Percentiles rank a stretch among this genome's conserved stretches.
phyloP scores from a whole-genome alignment of 1,284 basidiomycete genomes.

The Tilletia indica region DNA sequence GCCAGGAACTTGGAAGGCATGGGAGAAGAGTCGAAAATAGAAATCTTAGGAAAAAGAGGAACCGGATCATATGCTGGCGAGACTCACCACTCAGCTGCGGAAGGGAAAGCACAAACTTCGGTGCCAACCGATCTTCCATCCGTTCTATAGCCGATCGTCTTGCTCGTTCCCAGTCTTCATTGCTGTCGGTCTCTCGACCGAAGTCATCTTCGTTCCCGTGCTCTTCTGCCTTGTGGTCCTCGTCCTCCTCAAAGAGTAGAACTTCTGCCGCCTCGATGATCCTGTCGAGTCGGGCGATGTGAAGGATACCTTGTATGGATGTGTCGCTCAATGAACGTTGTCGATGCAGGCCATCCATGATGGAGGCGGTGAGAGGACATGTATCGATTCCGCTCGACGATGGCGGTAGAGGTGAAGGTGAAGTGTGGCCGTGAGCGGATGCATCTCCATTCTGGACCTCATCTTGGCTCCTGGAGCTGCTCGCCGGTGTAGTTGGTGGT shows the following conservation, averaged over 20 bases:
- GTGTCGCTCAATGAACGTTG: not conserved
- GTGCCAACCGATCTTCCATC: not conserved
- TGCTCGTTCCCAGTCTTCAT: no score
- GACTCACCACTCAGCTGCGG: not conserved
- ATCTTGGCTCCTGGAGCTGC: no score
- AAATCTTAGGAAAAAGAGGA: no score
- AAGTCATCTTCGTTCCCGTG: not conserved
- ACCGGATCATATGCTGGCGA: no score
- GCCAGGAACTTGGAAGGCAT: no score
- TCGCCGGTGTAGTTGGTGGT: no score
- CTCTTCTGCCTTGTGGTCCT: not conserved
- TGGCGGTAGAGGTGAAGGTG: no score
- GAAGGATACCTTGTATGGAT: not conserved
- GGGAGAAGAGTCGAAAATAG: no score
- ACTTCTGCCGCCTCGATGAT: slow-evolving; percentile 2
- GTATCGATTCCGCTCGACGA: no score
- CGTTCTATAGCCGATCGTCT: no score
- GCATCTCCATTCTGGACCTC: no score
- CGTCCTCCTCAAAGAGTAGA: not conserved
- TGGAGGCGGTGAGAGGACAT: not conserved
- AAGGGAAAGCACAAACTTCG: not conserved
- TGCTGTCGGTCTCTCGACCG: not conserved
- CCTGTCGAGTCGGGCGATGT: not conserved
- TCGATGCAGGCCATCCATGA: not conserved
- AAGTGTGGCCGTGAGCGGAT: no score